Base-by-base conservation (phyloP, 805 yeast species). In the Metschnikowia reukaufii region DNA sequence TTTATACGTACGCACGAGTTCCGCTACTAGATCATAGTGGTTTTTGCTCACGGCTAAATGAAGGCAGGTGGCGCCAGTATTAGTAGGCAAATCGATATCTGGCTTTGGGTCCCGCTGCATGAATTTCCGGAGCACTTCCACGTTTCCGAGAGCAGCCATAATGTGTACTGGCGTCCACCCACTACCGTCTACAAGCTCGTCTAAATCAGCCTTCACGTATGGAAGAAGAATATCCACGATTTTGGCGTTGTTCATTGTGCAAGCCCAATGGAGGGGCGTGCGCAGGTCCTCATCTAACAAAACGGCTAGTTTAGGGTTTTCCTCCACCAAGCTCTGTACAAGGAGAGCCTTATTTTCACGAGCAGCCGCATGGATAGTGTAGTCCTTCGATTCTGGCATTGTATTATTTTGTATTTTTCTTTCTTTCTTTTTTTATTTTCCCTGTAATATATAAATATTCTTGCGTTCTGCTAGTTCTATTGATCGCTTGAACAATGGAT, bases 141-240 rank as follows among this genome's bases (percentile, higher is more conserved):
- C 55, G 56, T 81, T 78, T 0, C 97, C 96, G 2, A 84, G 72
- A 0, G 96, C 79, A 0, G 86, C 77, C 0, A 94, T 89, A 43
- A 92, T 83, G 64, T 91, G 97, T 29, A 88, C 58, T 0, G 95
- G 89, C 0, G 92, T 84, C 96, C 96, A 91, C 0, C 96, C 96
- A 9, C 91, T 74, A 16, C 77, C 83, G 62, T 91, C 98, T 0
- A 55, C 61, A 56, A 74, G 62, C 3, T 84, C 86, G 60, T 89
- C 94, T 10, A 89, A 62, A 52, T 88, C 92, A 19, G 78, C 65
- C 29, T 70, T 48, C 23, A 44, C 35, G 23, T 44, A 41, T 23
- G 61, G 47, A 44, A 45, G 62, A 50, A 70, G 31, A 71, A 74
- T 45, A 65, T 68, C 45, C 73, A 80, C 81, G 16, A 84, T 71